Evolutionary conservation across 2,329 filamentous ascomycete species (phyloP).

Genomic region (Talaromyces sp.): DNA sequence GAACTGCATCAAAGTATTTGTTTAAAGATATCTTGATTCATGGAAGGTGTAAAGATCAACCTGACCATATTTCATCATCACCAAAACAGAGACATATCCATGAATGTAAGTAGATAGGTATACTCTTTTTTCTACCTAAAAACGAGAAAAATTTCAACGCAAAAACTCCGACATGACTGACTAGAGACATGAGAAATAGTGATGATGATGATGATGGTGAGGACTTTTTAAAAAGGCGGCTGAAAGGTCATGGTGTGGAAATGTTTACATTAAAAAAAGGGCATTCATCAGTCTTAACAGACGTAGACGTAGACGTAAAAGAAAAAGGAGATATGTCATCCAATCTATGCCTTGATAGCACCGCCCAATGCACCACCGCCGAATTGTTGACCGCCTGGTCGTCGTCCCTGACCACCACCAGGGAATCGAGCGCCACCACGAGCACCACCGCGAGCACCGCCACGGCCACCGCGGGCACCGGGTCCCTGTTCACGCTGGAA

Average conservation of each 20-base stretch:
- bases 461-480: conserved; percentile 63
- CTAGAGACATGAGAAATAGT: neutral
- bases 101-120: neutral
- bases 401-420: conserved; percentile 39
- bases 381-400: conserved; percentile 50
- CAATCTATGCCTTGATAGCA: conserved; percentile 48
- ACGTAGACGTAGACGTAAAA: neutral
- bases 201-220: neutral
- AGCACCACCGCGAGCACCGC: conserved; percentile 42
- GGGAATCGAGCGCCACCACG: conserved; percentile 38
- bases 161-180: conserved; percentile 7
- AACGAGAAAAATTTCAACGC: neutral
- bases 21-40: no score
- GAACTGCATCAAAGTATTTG: neutral
- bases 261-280: conserved; percentile 12
- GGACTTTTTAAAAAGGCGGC: conserved; percentile 9
- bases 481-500: conserved; percentile 89
- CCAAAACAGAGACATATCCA: neutral
- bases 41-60: no score
- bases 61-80: neutral
- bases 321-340: conserved; percentile 3
- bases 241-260: neutral
- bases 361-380: conserved; percentile 50
- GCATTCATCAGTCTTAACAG: conserved; percentile 13
- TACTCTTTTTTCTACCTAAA: neutral